These are phyloP conservation scores for Brassica nigra DNA, from an alignment of 345 rosid species.

Conservation along the genomic window DNA sequence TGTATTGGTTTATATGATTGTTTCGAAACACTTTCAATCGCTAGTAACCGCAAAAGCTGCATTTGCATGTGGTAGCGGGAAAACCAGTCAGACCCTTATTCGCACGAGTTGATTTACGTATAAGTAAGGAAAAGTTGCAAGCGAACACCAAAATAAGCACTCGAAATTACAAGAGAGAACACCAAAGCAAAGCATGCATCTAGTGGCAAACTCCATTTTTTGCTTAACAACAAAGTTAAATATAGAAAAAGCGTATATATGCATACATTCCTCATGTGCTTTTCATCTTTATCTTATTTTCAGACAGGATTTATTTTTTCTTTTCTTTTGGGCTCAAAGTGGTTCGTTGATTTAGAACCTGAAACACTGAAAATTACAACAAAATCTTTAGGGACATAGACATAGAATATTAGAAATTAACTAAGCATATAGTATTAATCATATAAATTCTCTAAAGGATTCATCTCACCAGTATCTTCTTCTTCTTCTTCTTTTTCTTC, in stretches of 20 bases:
- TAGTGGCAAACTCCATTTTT: neutral
- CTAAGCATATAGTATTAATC: neutral
- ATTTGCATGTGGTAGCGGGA: too few relatives aligned
- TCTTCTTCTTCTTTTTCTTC: slow-evolving; percentile 45
- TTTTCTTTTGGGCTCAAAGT: neutral
- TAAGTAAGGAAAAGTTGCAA: neutral
- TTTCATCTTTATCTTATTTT: neutral
- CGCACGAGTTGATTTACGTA: neutral
- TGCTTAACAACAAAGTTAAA: neutral
- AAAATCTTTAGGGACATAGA: slow-evolving; percentile 10
- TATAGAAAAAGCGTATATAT: neutral
- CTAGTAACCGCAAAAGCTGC: too few relatives aligned
- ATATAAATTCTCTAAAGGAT: slow-evolving; percentile 18
- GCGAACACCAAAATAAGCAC: neutral
- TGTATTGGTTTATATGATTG: too few relatives aligned
- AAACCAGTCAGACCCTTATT: neutral
- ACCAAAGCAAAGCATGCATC: slow-evolving; percentile 2
- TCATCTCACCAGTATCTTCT: slow-evolving; percentile 40
- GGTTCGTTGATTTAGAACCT: slow-evolving; percentile 24
- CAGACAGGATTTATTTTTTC: neutral
- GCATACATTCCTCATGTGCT: neutral
- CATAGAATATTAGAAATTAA: neutral
- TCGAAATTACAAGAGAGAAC: neutral
- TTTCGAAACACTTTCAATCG: too few relatives aligned
- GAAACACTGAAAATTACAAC: slow-evolving; percentile 21